phyloP scores from a whole-genome alignment of 1,139 yeast genomes.

The Dujonia santamariae region DNA sequence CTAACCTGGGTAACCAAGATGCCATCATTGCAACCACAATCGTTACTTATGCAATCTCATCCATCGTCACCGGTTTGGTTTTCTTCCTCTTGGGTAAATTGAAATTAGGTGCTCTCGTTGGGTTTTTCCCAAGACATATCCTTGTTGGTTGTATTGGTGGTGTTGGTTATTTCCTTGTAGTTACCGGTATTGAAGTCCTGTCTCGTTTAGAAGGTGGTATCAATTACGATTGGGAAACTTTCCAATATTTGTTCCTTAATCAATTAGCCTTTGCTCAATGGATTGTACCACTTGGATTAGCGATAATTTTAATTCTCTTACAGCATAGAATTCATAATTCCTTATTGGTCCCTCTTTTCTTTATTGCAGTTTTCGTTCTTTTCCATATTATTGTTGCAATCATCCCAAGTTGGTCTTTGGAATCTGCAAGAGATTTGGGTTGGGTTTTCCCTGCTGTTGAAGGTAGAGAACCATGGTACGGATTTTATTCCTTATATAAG shows the following conservation, averaged over 20 bases:
- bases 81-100: constrained; percentile 77
- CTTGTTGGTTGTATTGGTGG: constrained; percentile 98
- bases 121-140: constrained; percentile 94
- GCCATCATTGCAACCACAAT: constrained; percentile 83
- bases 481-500: constrained; percentile 71
- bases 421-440: constrained; percentile 63
- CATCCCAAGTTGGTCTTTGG: constrained; percentile 64
- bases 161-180: constrained; percentile 87
- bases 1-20: constrained; percentile 40
- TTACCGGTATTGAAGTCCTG: constrained; percentile 88
- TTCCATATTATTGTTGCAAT: constrained; percentile 68
- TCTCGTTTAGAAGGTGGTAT: constrained; percentile 76
- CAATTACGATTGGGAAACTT: constrained; percentile 57
- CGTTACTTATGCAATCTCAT: constrained; percentile 76
- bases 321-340: constrained; percentile 71
- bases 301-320: constrained; percentile 56
- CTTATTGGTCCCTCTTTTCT: constrained; percentile 75
- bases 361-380: constrained; percentile 62
- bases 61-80: constrained; percentile 81
- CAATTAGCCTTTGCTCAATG: constrained; percentile 57
- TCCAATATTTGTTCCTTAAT: constrained; percentile 41
- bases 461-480: constrained; percentile 81
- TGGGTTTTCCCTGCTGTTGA: constrained; percentile 79
- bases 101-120: constrained; percentile 79
- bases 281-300: constrained; percentile 65